phyloP scores from a whole-genome alignment of 176 grass and related monocot genomes.

The Juncus effusus region DNA sequence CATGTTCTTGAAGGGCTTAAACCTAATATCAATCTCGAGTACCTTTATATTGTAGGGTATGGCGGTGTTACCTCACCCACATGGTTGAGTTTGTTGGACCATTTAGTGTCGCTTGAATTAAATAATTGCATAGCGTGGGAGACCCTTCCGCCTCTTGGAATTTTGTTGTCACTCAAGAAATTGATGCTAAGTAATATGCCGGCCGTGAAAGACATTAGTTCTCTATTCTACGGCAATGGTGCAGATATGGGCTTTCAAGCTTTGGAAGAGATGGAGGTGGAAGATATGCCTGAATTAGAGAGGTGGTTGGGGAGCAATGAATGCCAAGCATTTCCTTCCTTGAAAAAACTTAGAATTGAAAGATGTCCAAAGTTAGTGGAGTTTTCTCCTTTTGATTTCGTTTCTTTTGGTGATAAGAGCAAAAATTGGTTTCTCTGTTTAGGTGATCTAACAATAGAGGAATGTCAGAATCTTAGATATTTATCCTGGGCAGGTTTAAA shows the following conservation, averaged over 20 bases:
- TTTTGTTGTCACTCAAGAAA: slow-evolving; percentile 10
- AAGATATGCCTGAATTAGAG: background rate
- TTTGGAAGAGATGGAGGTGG: slow-evolving; percentile 25
- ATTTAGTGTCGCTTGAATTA: slow-evolving; percentile 25
- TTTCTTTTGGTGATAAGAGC: background rate
- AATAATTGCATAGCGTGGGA: slow-evolving; percentile 10
- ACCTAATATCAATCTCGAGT: slow-evolving; percentile 21
- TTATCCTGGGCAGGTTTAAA: background rate
- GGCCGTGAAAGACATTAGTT: background rate
- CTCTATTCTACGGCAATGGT: too few species aligned
- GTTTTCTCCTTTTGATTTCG: slow-evolving; percentile 2
- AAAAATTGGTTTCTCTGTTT: slow-evolving; percentile 1
- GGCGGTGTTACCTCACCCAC: background rate
- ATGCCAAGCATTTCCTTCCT: background rate
- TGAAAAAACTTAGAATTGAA: slow-evolving; percentile 9
- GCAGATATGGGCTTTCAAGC: slow-evolving; percentile 12
- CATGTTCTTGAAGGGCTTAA: slow-evolving; percentile 33
- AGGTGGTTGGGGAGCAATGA: background rate
- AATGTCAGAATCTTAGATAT: background rate
- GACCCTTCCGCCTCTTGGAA: background rate
- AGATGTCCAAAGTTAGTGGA: background rate
- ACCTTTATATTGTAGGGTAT: slow-evolving; percentile 26
- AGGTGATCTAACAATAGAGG: background rate
- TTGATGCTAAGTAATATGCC: background rate
- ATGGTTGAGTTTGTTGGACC: slow-evolving; percentile 22